Evolutionary conservation across 371 early-diverging fungal genomes (phyloP), one percentile per base, ranked within the genome.

Genomic region (Rhizomucor miehei): DNA sequence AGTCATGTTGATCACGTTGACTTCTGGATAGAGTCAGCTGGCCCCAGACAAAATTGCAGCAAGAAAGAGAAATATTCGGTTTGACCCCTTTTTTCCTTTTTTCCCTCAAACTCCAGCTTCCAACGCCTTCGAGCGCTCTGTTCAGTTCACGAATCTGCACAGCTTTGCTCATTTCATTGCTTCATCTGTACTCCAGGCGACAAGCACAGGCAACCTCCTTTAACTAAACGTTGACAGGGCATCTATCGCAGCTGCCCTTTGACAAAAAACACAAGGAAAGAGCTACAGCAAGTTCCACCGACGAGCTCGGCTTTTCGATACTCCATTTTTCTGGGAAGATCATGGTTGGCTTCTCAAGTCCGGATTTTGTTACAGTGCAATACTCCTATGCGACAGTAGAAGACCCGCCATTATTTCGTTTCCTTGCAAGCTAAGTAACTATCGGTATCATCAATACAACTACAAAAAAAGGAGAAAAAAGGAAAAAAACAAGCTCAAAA

Each of bases 311-410:
- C 19, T 29, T 36, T 29, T 49, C 37, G 12, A 19, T 39, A 50
- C 51, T 13, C 20, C 34, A 37, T 8, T 8, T 29, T 29, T 29
- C 29, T 29, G 29, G 29, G 8, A 29, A 25, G 19, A 51, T 37
- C 41, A 57, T 57, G 57, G 39, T 57, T 48, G 43, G 34, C 38
- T 51, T 50, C 43, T 38, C 52, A 46, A 51, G 39, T 38, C 44
- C 39, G 47, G 40, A 35, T 17, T 21, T 43, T 52, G 52, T 25
- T 52, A 17, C n/a, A 19, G 34, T 37, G 37, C 44, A 24, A 45
- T 17, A 51, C 24, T 29, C 58, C 41, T 20, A 57, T 57, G 58
- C 44, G 44, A 44, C 25, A 51, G 44, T 14, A 21, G 25, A 49
- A 57, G 12, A 16, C n/a, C 17, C 37, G 50, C 25, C 34, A 45